phyloP scores from a whole-genome alignment of 129 eudicot genomes.

The Sambucus nigra region DNA sequence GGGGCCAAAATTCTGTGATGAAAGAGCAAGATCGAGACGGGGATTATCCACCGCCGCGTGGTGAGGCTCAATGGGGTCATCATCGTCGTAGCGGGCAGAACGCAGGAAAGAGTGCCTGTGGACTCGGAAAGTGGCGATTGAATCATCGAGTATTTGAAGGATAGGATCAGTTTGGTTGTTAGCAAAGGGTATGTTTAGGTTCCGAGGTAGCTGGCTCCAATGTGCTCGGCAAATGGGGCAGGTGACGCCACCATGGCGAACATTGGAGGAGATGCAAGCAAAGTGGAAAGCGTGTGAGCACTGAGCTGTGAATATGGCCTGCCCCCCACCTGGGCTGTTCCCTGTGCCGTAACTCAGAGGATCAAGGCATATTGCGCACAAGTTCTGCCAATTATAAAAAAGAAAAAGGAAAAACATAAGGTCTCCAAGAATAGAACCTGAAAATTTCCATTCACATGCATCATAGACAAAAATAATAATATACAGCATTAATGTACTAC shows the following conservation, averaged over 20 bases:
- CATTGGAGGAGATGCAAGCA: constrained; percentile 75
- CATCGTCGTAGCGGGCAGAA: constrained; percentile 73
- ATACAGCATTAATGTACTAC: too few relatives aligned
- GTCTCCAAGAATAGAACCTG: not conserved
- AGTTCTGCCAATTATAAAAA: constrained; percentile 38
- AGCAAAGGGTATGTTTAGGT: constrained; percentile 31
- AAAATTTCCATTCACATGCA: not conserved
- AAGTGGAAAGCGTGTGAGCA: constrained; percentile 91
- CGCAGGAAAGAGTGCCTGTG: constrained; percentile 79
- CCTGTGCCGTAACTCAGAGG: constrained; percentile 51
- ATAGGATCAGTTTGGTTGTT: constrained; percentile 51
- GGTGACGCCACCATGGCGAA: constrained; percentile 77
- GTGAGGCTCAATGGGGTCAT: constrained; percentile 70
- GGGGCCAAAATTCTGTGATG: constrained; percentile 18
- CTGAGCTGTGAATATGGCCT: constrained; percentile 89
- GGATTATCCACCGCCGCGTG: constrained; percentile 27
- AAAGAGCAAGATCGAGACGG: constrained; percentile 53
- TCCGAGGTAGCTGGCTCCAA: constrained; percentile 87
- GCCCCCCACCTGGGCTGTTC: constrained; percentile 51
- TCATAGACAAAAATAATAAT: too few relatives aligned
- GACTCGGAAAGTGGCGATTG: constrained; percentile 71
- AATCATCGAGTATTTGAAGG: constrained; percentile 71
- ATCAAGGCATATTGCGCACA: constrained; percentile 89
- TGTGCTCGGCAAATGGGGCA: constrained; percentile 92
- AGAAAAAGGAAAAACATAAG: constrained; percentile 4